Evolutionary conservation across 2,329 filamentous ascomycete species (phyloP), one percentile per base, ranked within the genome.

Genomic region (Alternaria consortialis): DNA sequence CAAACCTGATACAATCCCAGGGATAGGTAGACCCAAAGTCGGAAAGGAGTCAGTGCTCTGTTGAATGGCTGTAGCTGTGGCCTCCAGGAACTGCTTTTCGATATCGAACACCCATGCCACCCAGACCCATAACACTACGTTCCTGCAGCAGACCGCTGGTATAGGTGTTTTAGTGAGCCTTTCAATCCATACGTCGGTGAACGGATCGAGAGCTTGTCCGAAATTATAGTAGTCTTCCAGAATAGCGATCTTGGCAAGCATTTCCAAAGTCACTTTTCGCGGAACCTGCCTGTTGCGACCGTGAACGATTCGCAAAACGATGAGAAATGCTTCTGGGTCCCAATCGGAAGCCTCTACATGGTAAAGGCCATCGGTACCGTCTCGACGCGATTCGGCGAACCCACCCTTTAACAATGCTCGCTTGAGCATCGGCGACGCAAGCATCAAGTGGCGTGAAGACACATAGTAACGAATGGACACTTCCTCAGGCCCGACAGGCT

Each of bases 371-470:
- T 57, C 47, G 7, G 11, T 7, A 17, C 52, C 37, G 15, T 37
- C 29, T 15, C 29, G 46, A 6, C 20, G 25, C 3, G 56, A 58
- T 9, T 58, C 50, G 7, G 23, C 9, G 15, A 47, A 58, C 1
- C 56, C 50, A 4, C 32, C 15, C 2, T 4, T 39, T 8, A 15
- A 11, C 1, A 58, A 11, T 13, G 32, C 25, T 5, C 25, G 36
- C n/a, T 23, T 46, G 36, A 58, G 48, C 4, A 39, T 1, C 0
- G 50, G 5, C 20, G 56, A 58, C 0, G 42, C 50, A 3, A 58
- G 48, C 7, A 58, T 58, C 11, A 58, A 5, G 34, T 58, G 56
- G 4, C 56, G 50, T 4, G 56, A 58, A 1, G 56, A 58, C 7
- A 58, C 56, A 23, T 58, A 25, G 20, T 54, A 58, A 15, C 42